Conservation (phyloP, 257 asterid genomes). For the Jasminum sambac region DNA sequence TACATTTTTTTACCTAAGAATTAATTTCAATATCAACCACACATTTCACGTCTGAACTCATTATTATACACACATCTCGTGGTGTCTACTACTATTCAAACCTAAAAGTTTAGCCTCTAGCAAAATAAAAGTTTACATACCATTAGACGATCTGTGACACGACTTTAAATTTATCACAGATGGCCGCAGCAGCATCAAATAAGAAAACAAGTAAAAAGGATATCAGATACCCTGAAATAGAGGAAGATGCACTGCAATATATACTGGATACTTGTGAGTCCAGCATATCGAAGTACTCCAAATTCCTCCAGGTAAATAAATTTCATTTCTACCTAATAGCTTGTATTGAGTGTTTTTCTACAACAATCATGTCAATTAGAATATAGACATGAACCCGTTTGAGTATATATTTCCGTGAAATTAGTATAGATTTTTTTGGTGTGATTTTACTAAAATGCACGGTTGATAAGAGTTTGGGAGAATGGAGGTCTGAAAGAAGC, state of each 20-base stretch:
- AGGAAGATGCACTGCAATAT: slow-evolving; percentile 81
- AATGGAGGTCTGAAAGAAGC: no score
- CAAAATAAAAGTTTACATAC: no score
- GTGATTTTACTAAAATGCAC: no score
- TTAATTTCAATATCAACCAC: no score
- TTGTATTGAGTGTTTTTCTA: background rate
- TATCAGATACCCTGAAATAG: slow-evolving; percentile 60
- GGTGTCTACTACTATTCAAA: no score
- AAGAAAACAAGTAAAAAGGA: slow-evolving; percentile 62
- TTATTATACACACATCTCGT: no score
- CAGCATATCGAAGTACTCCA: slow-evolving; percentile 81
- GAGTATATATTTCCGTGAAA: background rate
- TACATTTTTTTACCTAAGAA: no score
- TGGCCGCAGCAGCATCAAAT: slow-evolving; percentile 92
- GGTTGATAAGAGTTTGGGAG: no score
- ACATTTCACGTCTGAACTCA: no score
- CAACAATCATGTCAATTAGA: background rate
- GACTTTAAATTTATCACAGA: slow-evolving; percentile 37
- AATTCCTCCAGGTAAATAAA: slow-evolving; percentile 76
- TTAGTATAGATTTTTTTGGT: no score
- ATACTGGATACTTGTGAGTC: slow-evolving; percentile 74
- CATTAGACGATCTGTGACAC: background rate
- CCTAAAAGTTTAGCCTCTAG: no score
- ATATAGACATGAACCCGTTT: background rate
- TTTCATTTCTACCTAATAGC: slow-evolving; percentile 11